Evolutionary conservation across 2,329 filamentous ascomycete genomes (phyloP).

Genomic region (Botrytis aclada): DNA sequence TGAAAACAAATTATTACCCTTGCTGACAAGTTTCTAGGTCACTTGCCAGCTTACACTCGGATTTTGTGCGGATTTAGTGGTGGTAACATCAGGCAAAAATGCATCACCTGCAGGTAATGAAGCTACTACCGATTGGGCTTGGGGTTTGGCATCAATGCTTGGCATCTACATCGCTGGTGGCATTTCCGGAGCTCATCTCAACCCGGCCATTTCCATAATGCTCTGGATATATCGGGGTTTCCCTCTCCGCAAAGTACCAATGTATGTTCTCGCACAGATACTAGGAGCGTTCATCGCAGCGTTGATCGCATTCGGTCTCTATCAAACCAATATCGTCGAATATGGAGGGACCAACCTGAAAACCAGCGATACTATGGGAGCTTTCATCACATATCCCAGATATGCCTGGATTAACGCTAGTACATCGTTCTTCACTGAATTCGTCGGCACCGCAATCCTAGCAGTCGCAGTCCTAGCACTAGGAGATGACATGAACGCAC

Average conservation of each 20-base stretch:
- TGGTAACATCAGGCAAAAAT: conserved; percentile 32
- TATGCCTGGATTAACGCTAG: conserved; percentile 39
- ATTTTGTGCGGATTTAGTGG: conserved; percentile 48
- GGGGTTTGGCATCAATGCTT: conserved; percentile 54
- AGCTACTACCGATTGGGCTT: conserved; percentile 45
- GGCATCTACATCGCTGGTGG: conserved; percentile 48
- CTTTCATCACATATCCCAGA: conserved; percentile 47
- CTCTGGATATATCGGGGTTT: conserved; percentile 51
- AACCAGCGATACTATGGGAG: conserved; percentile 38
- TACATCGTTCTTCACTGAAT: conserved; percentile 48
- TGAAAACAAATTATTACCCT: background rate
- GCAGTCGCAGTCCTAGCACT: conserved; percentile 44
- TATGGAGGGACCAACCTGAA: conserved; percentile 27
- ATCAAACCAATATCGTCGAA: conserved; percentile 40
- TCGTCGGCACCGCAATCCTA: conserved; percentile 44
- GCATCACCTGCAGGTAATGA: conserved; percentile 40
- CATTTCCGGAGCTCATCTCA: conserved; percentile 47
- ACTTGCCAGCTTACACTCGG: conserved; percentile 44
- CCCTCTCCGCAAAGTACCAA: conserved; percentile 48
- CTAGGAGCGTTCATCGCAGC: conserved; percentile 50
- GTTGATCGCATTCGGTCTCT: conserved; percentile 46
- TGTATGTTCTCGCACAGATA: conserved; percentile 52
- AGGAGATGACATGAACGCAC: conserved; percentile 47
- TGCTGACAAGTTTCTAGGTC: conserved; percentile 20
- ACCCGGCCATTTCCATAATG: conserved; percentile 45